phyloP scores from a whole-genome alignment of 805 yeast species.

The Candida ovalis region DNA sequence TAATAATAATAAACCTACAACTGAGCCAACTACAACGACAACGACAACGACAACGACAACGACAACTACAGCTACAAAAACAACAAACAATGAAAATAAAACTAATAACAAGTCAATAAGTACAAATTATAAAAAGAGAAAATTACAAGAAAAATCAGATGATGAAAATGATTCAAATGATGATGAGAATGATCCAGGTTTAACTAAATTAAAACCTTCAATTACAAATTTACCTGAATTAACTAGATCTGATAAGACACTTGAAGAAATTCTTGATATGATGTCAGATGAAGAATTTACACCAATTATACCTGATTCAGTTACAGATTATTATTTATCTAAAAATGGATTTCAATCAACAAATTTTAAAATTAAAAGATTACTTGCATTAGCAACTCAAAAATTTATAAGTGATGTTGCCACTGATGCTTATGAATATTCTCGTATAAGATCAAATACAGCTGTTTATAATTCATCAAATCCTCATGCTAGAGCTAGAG shows the following conservation, averaged over 20 bases:
- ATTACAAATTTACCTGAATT: constrained; percentile 60
- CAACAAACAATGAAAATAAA: constrained; percentile 9
- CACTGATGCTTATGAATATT: constrained; percentile 93
- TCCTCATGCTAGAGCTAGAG: constrained; percentile 83
- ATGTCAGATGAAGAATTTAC: constrained; percentile 95
- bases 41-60: neutral
- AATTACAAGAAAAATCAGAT: constrained; percentile 1
- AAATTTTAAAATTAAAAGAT: constrained; percentile 73
- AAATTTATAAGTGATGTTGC: constrained; percentile 93
- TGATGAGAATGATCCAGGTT: constrained; percentile 15
- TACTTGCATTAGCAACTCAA: constrained; percentile 92
- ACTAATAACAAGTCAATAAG: neutral
- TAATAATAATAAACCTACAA: too few species aligned
- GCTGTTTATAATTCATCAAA: constrained; percentile 83
- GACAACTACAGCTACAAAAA: neutral
- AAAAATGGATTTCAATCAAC: constrained; percentile 81
- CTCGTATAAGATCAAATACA: constrained; percentile 83
- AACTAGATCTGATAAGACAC: constrained; percentile 73
- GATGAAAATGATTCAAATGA: neutral
- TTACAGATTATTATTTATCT: constrained; percentile 79
- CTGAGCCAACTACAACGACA: neutral
- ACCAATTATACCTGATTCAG: constrained; percentile 95
- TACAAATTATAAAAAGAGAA: constrained; percentile 1
- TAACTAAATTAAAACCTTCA: constrained; percentile 22
- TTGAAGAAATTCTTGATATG: constrained; percentile 78